Base-by-base conservation (phyloP, 192 early-diverging fungal genomes). In the Allomyces arbusculus region DNA sequence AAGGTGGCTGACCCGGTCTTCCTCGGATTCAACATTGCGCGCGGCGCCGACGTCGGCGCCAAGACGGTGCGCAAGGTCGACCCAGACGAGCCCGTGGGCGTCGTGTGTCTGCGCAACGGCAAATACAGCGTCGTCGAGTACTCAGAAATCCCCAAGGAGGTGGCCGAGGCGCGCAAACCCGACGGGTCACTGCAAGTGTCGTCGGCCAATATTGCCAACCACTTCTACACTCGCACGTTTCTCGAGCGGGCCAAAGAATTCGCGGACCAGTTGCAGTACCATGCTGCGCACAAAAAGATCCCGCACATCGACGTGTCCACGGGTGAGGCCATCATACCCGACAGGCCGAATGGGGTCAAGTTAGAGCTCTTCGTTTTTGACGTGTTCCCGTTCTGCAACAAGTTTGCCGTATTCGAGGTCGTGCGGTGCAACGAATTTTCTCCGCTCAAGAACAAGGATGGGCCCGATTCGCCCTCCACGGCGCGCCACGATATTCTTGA, bases 361-460 rank as follows among this genome's bases (percentile, higher is more conserved):
- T 82, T 99, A 11, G 95, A 99, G 80, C 82, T 92, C 69, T 99
- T 99, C 77, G 94, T 99, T 61, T 99, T 99, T 86, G 95, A 99
- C 74, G 94, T 99, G 11, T 92, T 99, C 75, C 94, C 95, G 23
- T 91, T 85, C 69, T 86, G 87, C 28, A 74, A 94, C 66, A 69
- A 77, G 44, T 80, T 99, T 80, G 91, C 94, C 25, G 92, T 97
- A 28, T 80, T 99, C 58, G 92, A 99, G 72, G 86, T 88, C 45
- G 85, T 87, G 63, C 87, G 95, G 63, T 82, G 81, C 44, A 94
- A 99, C 64, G 94, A 99, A 78, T 99, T 99, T 71, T 91, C 89
- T 20, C 95, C 95, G 22, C 76, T 99, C 63, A 99, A 99, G 84
- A 99, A 99, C 71, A 94, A 91, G 10, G 91, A 94, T 6, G 91